Evolutionary conservation across 1,139 yeast genomes (phyloP), one percentile per base, ranked within the genome.

Genomic region (Yueomyces sp.): DNA sequence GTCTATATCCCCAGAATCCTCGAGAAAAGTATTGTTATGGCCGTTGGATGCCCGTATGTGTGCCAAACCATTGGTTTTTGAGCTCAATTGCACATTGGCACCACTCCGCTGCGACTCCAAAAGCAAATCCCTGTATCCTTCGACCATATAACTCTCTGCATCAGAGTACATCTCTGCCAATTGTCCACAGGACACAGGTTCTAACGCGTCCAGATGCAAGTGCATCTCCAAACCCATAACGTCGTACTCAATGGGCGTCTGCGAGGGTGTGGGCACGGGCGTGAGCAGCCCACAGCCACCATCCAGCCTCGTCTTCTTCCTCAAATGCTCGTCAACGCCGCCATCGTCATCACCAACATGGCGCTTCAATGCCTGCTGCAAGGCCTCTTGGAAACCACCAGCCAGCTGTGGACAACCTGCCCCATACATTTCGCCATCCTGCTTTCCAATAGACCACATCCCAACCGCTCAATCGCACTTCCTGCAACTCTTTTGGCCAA

Each of bases 141-240:
- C 49, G 11, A 48, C 39, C 56, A 52, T 54, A 40, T 54, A 54
- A 27, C 51, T 56, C 41, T 54, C 56, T 4, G 51, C 48, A 39
- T 54, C 57, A 8, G 51, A 48, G 32, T 54, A 49, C 29, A 39
- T n/a, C 19, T 33, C n/a, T 9, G 35, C n/a, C 8, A 33, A 33
- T 33, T 33, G 35, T 6, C 19, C n/a, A 4, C n/a, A 4, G n/a
- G 19, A n/a, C n/a, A 9, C 19, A 11, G n/a, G 5, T 33, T 33
- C 35, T 29, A 29, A 29, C 19, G 19, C 19, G 19, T 19, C 19
- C 19, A 19, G 19, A 19, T 19, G 19, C 19, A 19, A 19, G 6
- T 29, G 31, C 9, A 29, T 6, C 31, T 29, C 8, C 31, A 29
- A 8, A 6, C 31, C 31, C 35, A 33, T 33, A 9, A 33, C n/a